Base-by-base conservation (phyloP, 1,139 yeast species). In the Blastobotrys apis region DNA sequence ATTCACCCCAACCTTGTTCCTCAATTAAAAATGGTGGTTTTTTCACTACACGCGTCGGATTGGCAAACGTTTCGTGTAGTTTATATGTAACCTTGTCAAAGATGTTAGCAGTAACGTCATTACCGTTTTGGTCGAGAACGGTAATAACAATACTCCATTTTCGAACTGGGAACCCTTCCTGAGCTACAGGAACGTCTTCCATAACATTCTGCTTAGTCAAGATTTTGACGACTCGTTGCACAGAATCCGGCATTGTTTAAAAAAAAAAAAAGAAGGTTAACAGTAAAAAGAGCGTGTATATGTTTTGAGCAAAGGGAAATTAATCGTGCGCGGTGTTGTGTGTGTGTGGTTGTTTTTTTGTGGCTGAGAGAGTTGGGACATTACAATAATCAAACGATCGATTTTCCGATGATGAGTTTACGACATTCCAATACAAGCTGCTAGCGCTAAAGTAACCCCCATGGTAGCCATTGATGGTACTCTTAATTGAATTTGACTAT, bases 1-100 rank as follows among this genome's bases (percentile, higher is more conserved):
- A 90, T 56, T 92, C 98, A 61, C 98, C 98, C 98, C 98, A 92
- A 39, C 98, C 98, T 69, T 87, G 84, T 65, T 92, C 98, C 62
- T 81, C 86, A 45, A 92, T 83, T 60, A 70, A 76, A 68, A 90
- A 92, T n/a, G 98, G 98, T 17, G 85, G 78, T 58, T 81, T 81
- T 59, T 85, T 87, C 58, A 87, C 65, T 5, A 83, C 51, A 67
- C 97, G 77, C 52, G 78, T 80, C 9, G 97, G 98, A 63, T 87
- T 87, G 44, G 80, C 79, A 66, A 92, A 92, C 12, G 98, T 92
- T 31, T 97, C 97, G 71, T 92, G 98, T 55, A 92, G 75, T 57
- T 87, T 81, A 65, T 90, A 92, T 16, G 95, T 86, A 44, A 88
- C 97, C 66, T 83, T 86, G 63, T 92, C 97, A 62, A 92, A 85